Conservation (phyloP, 495 filamentous ascomycete genomes). For the Letharia columbiana region DNA sequence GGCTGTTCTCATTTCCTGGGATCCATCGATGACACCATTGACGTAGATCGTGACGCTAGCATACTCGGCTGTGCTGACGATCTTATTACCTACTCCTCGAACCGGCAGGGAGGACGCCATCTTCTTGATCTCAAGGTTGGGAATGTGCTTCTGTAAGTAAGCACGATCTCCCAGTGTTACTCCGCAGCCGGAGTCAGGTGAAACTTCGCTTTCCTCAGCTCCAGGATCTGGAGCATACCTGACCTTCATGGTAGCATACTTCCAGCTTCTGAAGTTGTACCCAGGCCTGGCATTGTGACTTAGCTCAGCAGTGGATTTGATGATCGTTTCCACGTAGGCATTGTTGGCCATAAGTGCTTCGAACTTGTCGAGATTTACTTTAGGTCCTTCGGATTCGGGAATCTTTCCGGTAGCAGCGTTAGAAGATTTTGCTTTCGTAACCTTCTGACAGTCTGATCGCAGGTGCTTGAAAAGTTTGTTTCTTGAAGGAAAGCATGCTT, state of each 20-base stretch:
- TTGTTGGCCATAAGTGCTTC: too few species aligned
- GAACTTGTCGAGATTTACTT: too few species aligned
- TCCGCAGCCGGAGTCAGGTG: background rate
- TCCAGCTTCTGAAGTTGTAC: background rate
- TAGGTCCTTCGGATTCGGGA: too few species aligned
- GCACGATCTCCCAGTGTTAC: background rate
- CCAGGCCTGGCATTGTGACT: too few species aligned
- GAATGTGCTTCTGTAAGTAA: too few species aligned
- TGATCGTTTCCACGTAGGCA: too few species aligned
- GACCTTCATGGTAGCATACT: background rate
- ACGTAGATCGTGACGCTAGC: background rate
- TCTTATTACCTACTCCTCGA: background rate
- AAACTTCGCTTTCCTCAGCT: background rate
- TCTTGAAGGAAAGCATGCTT: background rate
- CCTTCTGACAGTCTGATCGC: background rate
- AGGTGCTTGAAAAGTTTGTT: background rate
- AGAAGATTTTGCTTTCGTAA: too few species aligned
- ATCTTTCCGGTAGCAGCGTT: too few species aligned
- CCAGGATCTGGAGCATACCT: background rate
- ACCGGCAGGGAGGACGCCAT: background rate
- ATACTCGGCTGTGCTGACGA: background rate
- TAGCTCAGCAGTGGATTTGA: too few species aligned
- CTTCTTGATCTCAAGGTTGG: background rate
- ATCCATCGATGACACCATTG: background rate
- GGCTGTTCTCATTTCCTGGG: fast-evolving